Conservation (phyloP, 78 protist species). For the Protostelium mycophagum region DNA sequence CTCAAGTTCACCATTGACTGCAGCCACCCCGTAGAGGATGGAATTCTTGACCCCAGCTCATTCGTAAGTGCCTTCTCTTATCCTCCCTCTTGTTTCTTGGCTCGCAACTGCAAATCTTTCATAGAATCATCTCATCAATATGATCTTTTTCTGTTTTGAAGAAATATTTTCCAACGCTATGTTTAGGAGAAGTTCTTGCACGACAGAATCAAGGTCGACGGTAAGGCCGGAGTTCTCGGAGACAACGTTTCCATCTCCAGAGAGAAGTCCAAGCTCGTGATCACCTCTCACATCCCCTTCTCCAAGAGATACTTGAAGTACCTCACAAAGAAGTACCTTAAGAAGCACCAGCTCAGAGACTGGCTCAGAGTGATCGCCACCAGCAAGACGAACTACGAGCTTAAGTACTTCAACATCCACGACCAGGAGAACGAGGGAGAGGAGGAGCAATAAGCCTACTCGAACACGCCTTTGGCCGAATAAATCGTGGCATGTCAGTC, state of each 20-base stretch:
- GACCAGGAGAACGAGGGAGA: constrained; percentile 38
- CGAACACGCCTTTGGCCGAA: too few relatives aligned
- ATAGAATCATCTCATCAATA: not conserved
- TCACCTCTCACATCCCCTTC: constrained; percentile 57
- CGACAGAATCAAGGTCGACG: constrained; percentile 40
- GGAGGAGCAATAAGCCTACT: constrained; percentile 23
- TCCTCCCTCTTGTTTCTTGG: not conserved
- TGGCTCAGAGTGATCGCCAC: constrained; percentile 87
- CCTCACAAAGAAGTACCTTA: constrained; percentile 92
- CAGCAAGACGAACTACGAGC: constrained; percentile 50
- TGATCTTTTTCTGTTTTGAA: not conserved
- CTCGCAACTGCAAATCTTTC: not conserved
- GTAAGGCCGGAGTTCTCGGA: constrained; percentile 87
- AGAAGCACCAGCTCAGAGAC: constrained; percentile 84
- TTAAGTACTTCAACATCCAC: constrained; percentile 24
- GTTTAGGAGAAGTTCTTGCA: not conserved
- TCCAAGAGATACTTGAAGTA: constrained; percentile 92
- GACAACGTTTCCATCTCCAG: constrained; percentile 46
- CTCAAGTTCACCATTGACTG: not conserved
- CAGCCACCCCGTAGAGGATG: not conserved
- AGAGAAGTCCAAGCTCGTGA: constrained; percentile 41
- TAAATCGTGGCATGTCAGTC: too few relatives aligned
- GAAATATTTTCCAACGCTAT: not conserved
- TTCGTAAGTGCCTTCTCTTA: not conserved
- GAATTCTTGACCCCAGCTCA: not conserved